Conservation (phyloP, 768 basidiomycete species). For the Boletus reticulatus region DNA sequence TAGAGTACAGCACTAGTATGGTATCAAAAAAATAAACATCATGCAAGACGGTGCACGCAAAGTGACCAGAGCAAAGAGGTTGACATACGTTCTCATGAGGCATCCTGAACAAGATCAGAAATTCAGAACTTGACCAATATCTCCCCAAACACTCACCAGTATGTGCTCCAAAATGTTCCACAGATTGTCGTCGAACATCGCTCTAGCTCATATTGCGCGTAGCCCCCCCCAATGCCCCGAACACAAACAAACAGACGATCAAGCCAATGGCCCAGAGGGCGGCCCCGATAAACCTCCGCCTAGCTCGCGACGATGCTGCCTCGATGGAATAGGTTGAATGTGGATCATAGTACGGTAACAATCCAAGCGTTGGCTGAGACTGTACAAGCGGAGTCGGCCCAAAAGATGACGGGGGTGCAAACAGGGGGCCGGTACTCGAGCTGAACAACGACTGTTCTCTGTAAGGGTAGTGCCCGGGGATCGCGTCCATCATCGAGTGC, state of each 20-base stretch:
- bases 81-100: background rate
- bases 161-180: background rate
- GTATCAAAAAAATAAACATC: too few relatives aligned
- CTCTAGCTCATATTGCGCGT: conserved; percentile 1
- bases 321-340: conserved; percentile 37
- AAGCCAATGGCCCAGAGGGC: conserved; percentile 38
- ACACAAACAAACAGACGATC: conserved; percentile 26
- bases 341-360: conserved; percentile 44
- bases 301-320: conserved; percentile 39
- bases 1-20: too few relatives aligned
- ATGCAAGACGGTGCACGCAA: background rate
- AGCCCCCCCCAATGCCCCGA: conserved; percentile 23
- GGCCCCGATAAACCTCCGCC: conserved; percentile 43
- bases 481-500: conserved; percentile 10
- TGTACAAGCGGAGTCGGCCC: conserved; percentile 44
- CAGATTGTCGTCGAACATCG: background rate
- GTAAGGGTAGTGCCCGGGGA: conserved; percentile 13
- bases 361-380: conserved; percentile 33
- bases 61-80: background rate
- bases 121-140: background rate
- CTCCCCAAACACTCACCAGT: background rate
- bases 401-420: conserved; percentile 18
- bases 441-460: conserved; percentile 17
- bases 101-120: background rate
- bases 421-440: conserved; percentile 13